Conservation (phyloP, 768 basidiomycete genomes). For the Boletus pseudopeckii region DNA sequence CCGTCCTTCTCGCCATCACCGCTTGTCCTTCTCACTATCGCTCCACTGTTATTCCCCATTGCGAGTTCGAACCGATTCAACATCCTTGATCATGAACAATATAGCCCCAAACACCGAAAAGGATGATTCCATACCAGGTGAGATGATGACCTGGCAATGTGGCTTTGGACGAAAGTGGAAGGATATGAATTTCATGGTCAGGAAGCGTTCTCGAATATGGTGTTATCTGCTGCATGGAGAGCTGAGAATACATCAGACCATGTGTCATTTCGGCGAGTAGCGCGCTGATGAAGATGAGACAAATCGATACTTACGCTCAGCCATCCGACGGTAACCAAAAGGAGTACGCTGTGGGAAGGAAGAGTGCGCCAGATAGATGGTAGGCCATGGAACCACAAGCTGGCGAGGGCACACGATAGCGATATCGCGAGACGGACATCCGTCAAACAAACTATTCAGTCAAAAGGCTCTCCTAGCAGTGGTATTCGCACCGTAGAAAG, state of each 20-base stretch:
- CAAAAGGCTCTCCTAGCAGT: not conserved
- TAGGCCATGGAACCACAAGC: not conserved
- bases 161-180: too few species aligned
- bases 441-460: not conserved
- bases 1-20: not conserved
- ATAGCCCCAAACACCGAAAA: not conserved
- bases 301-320: not conserved
- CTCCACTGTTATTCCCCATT: not conserved
- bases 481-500: not conserved
- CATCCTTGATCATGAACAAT: not conserved
- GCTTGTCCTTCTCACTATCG: not conserved
- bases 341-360: not conserved
- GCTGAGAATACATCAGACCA: not conserved
- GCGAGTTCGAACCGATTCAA: not conserved
- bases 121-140: not conserved
- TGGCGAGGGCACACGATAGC: not conserved
- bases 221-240: not conserved
- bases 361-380: not conserved
- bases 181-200: too few species aligned
- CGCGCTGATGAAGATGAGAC: not conserved
- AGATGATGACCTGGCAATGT: too few species aligned
- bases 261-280: not conserved
- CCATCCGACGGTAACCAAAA: conserved; percentile 3
- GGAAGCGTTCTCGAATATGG: not conserved
- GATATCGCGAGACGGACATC: not conserved